A percentile compares a stretch with the other conserved stretches of the same genome.
phyloP scores from a whole-genome alignment of 257 asterid genomes.

The Thymus quinquecostatus region DNA sequence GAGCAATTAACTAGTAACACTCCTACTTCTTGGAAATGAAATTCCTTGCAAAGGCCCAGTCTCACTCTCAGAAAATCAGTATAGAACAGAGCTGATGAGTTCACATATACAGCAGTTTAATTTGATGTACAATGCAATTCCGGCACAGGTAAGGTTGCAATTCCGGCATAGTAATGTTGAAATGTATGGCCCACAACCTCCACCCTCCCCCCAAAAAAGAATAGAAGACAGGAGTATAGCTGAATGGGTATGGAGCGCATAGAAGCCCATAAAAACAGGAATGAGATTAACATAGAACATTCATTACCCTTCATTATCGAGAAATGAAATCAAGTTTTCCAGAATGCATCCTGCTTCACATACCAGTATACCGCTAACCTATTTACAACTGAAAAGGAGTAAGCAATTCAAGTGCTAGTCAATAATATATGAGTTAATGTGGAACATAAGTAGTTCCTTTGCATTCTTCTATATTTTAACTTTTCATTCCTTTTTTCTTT shows the following conservation, averaged over 20 bases:
- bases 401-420: conserved; percentile 29
- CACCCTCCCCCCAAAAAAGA: neutral
- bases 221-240: too few species aligned
- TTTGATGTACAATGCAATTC: neutral
- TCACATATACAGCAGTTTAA: neutral
- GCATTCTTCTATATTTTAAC: neutral
- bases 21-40: conserved; percentile 10
- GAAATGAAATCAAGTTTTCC: conserved; percentile 89
- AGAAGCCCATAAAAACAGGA: conserved; percentile 11
- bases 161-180: neutral
- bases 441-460: conserved; percentile 9
- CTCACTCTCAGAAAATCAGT: conserved; percentile 1
- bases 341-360: conserved; percentile 99
- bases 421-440: conserved; percentile 16
- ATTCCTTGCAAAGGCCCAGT: conserved; percentile 3
- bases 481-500: neutral
- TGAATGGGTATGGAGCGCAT: too few species aligned
- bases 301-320: conserved; percentile 81
- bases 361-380: conserved; percentile 91
- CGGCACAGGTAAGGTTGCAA: neutral
- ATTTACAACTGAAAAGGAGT: conserved; percentile 35
- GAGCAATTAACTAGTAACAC: conserved; percentile 6
- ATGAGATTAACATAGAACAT: conserved; percentile 12
- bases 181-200: neutral
- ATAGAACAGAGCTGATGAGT: neutral